Evolutionary conservation across 108 stramenopile species (phyloP), one percentile per base, ranked within the genome.

Genomic region (Nannochloropsis gaditana): DNA sequence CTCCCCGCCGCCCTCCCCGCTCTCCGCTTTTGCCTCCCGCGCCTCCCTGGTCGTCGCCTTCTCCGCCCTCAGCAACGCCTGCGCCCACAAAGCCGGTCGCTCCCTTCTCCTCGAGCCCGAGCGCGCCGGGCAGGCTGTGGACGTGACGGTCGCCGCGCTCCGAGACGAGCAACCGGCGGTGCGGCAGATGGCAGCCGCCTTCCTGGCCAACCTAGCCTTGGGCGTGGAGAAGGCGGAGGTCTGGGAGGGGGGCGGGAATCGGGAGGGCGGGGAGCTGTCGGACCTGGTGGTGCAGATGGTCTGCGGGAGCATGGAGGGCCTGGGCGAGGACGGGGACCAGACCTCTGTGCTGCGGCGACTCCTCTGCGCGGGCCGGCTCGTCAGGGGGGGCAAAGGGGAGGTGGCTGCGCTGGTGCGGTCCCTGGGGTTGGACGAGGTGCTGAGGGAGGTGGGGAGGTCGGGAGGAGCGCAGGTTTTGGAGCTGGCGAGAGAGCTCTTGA

Each of bases 211-310:
- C 59, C 4, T 73, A n/a, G 59, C 59, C 59, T 73, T 73, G 59
- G 59, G 59, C n/a, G n/a, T 73, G 59, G 19, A 73, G 59, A n/a
- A n/a, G n/a, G 59, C 19, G 59, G 8, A 8, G 59, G 59, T 1
- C 19, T 15, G 59, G n/a, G 59, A n/a, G 59, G 59, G 59, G 59
- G 59, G n/a, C 15, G 59, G 59, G n/a, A n/a, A 3, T 15, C 15
- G n/a, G 59, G 59, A 73, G 59, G 59, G n/a, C 4, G 59, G 59
- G 8, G 31, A 31, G 31, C 8, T 73, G 2, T 73, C 59, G 59
- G 59, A 73, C n/a, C 19, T 73, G 59, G 59, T 73, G n/a, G 59
- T 73, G 59, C 59, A 73, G 59, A 73, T 73, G 59, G 59, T 73
- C 4, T 73, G 59, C 59, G 59, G 59, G 59, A 73, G 19, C 19